Evolutionary conservation across 2,329 filamentous ascomycete species (phyloP).

Genomic region (Mycosphaerelloides madeirae): DNA sequence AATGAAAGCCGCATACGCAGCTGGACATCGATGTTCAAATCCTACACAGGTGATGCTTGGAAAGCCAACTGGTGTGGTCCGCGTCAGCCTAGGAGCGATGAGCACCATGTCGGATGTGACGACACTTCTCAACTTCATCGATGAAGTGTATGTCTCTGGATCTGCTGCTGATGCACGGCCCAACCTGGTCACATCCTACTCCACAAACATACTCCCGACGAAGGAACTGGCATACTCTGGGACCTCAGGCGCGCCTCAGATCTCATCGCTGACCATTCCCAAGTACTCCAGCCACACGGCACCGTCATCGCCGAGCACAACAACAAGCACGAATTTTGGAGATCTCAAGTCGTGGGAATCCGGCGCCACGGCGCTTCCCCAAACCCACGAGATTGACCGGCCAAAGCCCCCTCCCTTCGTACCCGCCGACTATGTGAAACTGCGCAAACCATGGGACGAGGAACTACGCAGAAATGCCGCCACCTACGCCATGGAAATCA

Average conservation of each 20-base stretch:
- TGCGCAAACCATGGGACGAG: constrained; percentile 30
- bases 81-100: constrained; percentile 59
- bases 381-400: constrained; percentile 14
- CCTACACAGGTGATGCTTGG: constrained; percentile 52
- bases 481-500: constrained; percentile 27
- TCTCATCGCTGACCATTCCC: constrained; percentile 15
- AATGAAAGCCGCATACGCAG: constrained; percentile 51
- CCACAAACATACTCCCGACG: constrained; percentile 3
- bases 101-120: constrained; percentile 55
- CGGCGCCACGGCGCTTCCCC: constrained; percentile 9
- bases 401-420: constrained; percentile 26
- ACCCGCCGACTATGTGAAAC: constrained; percentile 29
- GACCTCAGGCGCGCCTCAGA: background rate
- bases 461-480: constrained; percentile 25
- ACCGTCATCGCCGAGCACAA: constrained; percentile 14
- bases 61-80: constrained; percentile 56
- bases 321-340: constrained; percentile 12
- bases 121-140: constrained; percentile 52
- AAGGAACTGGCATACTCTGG: constrained; percentile 7
- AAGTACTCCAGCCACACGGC: constrained; percentile 8
- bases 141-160: constrained; percentile 27
- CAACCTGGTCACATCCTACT: background rate
- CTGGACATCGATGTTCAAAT: constrained; percentile 55
- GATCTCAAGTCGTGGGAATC: constrained; percentile 16
- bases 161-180: constrained; percentile 6